phyloP scores from a whole-genome alignment of 2,329 filamentous ascomycete genomes.

The Hymenoscyphus scutula region DNA sequence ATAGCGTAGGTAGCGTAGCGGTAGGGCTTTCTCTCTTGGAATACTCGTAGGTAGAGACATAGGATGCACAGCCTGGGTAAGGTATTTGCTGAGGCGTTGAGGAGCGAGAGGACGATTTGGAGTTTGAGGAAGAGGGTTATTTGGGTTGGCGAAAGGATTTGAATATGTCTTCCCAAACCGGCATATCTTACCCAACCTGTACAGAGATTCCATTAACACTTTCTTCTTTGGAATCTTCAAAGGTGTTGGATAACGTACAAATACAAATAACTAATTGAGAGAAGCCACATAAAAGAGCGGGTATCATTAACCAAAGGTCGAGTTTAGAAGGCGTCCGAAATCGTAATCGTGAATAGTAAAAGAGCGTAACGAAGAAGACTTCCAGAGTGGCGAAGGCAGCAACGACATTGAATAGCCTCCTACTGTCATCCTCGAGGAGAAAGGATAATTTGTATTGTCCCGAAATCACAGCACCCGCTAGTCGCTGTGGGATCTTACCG shows the following conservation, averaged over 20 bases:
- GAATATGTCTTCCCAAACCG: background rate
- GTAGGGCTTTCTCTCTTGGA: conserved; percentile 4
- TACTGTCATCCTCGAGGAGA: background rate
- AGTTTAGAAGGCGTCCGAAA: background rate
- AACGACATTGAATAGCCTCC: background rate
- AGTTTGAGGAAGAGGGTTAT: conserved; percentile 4
- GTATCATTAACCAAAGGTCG: conserved; percentile 9
- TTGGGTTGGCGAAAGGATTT: background rate
- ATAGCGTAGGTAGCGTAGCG: conserved; percentile 9
- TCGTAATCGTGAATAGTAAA: conserved; percentile 3
- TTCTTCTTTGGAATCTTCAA: background rate
- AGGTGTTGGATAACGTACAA: background rate
- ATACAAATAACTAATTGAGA: background rate
- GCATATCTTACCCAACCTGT: background rate
- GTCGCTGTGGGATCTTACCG: background rate
- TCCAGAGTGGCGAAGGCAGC: background rate
- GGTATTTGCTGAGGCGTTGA: background rate
- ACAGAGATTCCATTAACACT: background rate
- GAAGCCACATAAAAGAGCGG: background rate
- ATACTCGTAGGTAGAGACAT: conserved; percentile 16
- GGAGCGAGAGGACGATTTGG: background rate
- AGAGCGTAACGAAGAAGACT: conserved; percentile 1
- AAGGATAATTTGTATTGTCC: background rate
- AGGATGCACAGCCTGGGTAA: conserved; percentile 12
- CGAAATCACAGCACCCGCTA: background rate